Percentiles rank a stretch among this genome's conserved stretches.
Evolutionary conservation across 2,329 filamentous ascomycete species (phyloP).

Genomic region (Nannizzia gypsea): DNA sequence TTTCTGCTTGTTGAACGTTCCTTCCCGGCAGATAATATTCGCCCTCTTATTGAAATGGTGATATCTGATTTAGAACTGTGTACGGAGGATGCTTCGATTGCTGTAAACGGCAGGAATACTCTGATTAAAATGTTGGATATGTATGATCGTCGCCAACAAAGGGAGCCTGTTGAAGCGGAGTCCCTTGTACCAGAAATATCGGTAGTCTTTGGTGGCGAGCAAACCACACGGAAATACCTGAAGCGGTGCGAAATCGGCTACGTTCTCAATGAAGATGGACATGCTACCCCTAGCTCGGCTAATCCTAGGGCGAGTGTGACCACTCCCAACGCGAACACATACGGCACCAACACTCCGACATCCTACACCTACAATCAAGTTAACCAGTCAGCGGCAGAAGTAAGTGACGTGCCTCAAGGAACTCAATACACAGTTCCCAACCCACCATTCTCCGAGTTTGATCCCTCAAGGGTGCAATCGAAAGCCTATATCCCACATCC

Average conservation of each 20-base stretch:
- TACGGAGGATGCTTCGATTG: constrained; percentile 14
- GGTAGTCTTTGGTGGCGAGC: constrained; percentile 19
- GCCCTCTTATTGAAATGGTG: constrained; percentile 19
- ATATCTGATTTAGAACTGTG: constrained; percentile 17
- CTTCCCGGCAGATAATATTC: constrained; percentile 17
- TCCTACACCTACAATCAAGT: background rate
- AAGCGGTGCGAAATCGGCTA: constrained; percentile 18
- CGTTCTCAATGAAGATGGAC: constrained; percentile 11
- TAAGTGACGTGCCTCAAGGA: background rate
- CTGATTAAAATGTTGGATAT: constrained; percentile 20
- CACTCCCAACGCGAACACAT: background rate
- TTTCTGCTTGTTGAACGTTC: constrained; percentile 21
- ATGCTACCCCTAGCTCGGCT: background rate
- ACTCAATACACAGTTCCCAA: background rate
- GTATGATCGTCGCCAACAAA: constrained; percentile 16
- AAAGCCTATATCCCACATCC: constrained; percentile 1
- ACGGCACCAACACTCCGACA: background rate
- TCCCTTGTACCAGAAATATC: constrained; percentile 18
- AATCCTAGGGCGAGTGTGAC: background rate
- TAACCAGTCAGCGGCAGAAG: background rate
- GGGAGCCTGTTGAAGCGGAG: constrained; percentile 15
- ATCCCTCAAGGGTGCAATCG: background rate
- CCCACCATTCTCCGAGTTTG: background rate
- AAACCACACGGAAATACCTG: constrained; percentile 19
- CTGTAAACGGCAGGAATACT: constrained; percentile 17